Evolutionary conservation across 257 asterid genomes (phyloP).

Genomic region (Solanum medicagineum): DNA sequence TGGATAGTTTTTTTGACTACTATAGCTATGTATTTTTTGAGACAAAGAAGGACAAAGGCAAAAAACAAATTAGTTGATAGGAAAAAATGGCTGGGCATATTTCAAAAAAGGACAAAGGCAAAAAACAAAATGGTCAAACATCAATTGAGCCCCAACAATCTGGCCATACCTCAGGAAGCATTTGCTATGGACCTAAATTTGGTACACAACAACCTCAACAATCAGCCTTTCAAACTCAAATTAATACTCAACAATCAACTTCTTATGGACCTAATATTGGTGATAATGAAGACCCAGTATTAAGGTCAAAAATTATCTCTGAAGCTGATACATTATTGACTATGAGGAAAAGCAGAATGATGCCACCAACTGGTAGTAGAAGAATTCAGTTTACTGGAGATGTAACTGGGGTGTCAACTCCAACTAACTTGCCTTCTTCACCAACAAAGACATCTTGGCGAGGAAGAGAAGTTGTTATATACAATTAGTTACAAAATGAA

Average conservation of each 20-base stretch:
- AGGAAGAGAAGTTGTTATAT: neutral
- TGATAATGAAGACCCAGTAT: neutral
- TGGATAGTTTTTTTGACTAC: too few species aligned
- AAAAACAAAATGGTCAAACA: neutral
- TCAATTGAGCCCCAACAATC: neutral
- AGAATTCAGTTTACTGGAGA: neutral
- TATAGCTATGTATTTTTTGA: too few species aligned
- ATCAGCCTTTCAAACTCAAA: neutral
- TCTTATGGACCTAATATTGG: neutral
- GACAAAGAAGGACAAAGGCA: too few species aligned
- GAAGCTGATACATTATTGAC: neutral
- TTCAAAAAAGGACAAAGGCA: neutral
- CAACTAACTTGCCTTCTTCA: neutral
- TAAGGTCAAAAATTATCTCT: neutral
- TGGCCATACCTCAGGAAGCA: neutral
- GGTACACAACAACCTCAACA: neutral
- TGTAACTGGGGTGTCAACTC: neutral
- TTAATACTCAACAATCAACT: neutral
- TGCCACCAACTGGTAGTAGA: neutral
- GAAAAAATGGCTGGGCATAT: neutral
- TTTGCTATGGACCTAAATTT: neutral
- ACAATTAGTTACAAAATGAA: neutral
- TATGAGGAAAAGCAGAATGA: neutral
- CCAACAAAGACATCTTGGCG: neutral
- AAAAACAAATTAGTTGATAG: too few species aligned